Evolutionary conservation across 169 alveolate genomes (phyloP), one percentile per base, ranked within the genome.

Genomic region (Cytauxzoon felis): DNA sequence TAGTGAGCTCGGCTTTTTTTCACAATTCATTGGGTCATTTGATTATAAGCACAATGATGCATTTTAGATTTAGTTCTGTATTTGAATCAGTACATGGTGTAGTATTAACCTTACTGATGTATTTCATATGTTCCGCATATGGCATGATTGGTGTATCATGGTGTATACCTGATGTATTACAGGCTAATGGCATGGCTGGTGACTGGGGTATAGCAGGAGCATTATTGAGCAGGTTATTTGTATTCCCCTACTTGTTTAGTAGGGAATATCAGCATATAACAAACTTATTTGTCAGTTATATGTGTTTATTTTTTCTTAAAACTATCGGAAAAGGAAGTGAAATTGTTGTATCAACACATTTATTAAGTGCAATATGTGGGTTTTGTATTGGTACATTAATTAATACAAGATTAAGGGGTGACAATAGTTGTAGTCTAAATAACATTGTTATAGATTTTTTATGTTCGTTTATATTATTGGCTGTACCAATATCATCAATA

Each of bases 141-240:
- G 84, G 84, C 9, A 65, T 73, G 84, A 21, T 73, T 1, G 72
- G 73, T 9, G 49, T 53, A 33, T 63, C 80, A 38, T 73, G 84
- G 78, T 3, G 18, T 27, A 9, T 30, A 29, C 78, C 70, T 32
- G 33, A 48, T 24, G 67, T 32, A 16, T 9, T 63, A 8, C 84
- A 73, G 43, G 84, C 84, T 23, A 73, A 63, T 29, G 84, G 84
- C 13, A 53, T 73, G 41, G 78, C 84, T 3, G 84, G 84, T 7
- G 84, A 73, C 50, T 73, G 84, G 84, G 84, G 84, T 8, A 72
- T 73, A 26, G 84, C 84, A 8, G 84, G 84, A 7, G 79, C 79
- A 11, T 65, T 73, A 29, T 57, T 73, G n/a, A 73, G 84, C 29
- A 48, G 84, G 21, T 65, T 58, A 54, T 73, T 65, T 26, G 23